These are phyloP conservation scores for Penicillium sp. DNA, from an alignment of 2,329 filamentous ascomycete genomes.

Conservation along the genomic window DNA sequence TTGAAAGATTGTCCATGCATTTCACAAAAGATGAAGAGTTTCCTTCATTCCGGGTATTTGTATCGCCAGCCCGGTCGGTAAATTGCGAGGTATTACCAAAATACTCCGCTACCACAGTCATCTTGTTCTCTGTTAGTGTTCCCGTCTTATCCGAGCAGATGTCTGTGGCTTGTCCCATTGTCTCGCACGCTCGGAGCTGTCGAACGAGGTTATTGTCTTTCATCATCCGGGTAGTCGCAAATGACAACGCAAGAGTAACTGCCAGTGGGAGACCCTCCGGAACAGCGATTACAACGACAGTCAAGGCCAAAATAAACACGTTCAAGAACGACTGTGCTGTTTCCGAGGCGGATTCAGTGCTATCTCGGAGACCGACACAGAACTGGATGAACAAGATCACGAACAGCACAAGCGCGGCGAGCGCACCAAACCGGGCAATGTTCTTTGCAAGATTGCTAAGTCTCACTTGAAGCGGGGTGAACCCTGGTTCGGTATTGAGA, in stretches of 20 bases:
- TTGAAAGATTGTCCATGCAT: background rate
- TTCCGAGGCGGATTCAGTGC: conserved; percentile 58
- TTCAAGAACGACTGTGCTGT: conserved; percentile 62
- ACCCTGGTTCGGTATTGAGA: conserved; percentile 67
- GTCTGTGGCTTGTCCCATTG: conserved; percentile 74
- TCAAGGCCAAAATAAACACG: conserved; percentile 69
- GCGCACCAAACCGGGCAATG: conserved; percentile 65
- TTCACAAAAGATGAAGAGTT: background rate
- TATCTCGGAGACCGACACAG: conserved; percentile 63
- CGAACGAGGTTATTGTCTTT: conserved; percentile 73
- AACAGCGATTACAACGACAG: conserved; percentile 72
- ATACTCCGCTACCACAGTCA: conserved; percentile 72
- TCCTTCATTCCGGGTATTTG: background rate
- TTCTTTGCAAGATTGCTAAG: conserved; percentile 70
- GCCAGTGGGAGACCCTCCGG: conserved; percentile 73
- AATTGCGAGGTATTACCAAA: conserved; percentile 46
- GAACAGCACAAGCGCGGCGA: conserved; percentile 71
- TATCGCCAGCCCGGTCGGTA: conserved; percentile 1
- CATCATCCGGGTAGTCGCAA: conserved; percentile 72
- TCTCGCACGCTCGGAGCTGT: conserved; percentile 71
- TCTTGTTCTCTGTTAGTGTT: conserved; percentile 69
- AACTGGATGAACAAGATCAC: conserved; percentile 83
- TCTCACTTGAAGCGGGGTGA: conserved; percentile 73
- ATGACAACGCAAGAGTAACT: conserved; percentile 70
- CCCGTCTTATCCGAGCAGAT: conserved; percentile 79